Evolutionary conservation across 2,329 filamentous ascomycete genomes (phyloP).

Genomic region (Chaetomium sp.): DNA sequence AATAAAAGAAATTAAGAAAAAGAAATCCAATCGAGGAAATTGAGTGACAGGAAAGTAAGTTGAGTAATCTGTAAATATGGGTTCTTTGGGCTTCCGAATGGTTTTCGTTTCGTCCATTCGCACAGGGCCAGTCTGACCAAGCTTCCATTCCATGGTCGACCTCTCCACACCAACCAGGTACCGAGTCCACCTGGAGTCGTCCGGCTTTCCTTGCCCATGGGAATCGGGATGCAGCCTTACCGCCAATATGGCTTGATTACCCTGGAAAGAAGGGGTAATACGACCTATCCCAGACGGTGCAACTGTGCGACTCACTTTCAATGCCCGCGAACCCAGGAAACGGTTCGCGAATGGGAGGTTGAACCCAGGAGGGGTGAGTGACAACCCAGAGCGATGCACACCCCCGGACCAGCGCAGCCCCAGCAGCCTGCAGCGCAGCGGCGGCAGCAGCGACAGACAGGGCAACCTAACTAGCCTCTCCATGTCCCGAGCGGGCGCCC

Average conservation of each 20-base stretch:
- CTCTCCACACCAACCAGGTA: no score
- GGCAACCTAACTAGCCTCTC: background rate
- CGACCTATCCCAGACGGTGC: background rate
- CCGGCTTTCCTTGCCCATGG: no score
- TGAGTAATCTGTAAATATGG: no score
- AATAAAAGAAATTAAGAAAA: no score
- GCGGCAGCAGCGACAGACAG: background rate
- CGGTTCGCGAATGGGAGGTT: background rate
- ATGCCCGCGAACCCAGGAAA: background rate
- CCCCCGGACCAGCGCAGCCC: conserved; percentile 9
- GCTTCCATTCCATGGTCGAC: no score
- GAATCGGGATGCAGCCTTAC: background rate
- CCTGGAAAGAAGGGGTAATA: background rate
- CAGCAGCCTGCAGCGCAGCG: background rate
- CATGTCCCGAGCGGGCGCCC: background rate
- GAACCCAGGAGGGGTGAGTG: background rate
- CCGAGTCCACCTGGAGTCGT: no score
- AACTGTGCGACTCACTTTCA: background rate
- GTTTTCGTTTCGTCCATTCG: no score
- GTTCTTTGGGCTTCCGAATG: no score
- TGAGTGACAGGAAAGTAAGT: no score
- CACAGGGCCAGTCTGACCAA: no score
- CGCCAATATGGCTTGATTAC: background rate
- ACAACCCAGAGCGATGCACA: background rate
- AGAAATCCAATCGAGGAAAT: no score